A percentile compares a stretch with the other conserved stretches of the same genome.
phyloP scores from a whole-genome alignment of 257 asterid genomes.

The Voacanga thouarsii region DNA sequence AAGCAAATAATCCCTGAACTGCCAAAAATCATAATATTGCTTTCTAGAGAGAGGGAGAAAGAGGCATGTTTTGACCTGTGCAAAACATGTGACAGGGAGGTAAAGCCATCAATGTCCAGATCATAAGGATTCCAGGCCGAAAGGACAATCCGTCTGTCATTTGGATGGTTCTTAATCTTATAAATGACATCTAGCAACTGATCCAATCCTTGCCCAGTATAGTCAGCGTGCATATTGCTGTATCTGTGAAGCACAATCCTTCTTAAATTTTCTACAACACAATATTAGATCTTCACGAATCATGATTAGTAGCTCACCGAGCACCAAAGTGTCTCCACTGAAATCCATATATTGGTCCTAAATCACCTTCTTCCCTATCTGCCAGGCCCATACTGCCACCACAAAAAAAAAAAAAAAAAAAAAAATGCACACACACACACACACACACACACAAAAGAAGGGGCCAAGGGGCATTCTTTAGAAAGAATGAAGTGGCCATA shows the following conservation, averaged over 20 bases:
- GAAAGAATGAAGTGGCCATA: constrained; percentile 14
- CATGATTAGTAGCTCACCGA: constrained; percentile 36
- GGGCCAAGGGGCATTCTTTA: constrained; percentile 1
- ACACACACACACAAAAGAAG: too few species aligned
- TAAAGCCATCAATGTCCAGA: constrained; percentile 64
- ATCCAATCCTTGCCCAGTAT: constrained; percentile 79
- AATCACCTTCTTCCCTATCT: constrained; percentile 78
- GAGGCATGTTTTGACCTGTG: constrained; percentile 48
- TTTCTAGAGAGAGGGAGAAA: constrained; percentile 6
- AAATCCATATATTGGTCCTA: constrained; percentile 79
- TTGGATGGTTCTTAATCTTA: constrained; percentile 65
- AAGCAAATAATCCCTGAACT: background rate
- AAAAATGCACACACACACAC: too few species aligned
- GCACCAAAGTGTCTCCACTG: constrained; percentile 92
- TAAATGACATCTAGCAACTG: constrained; percentile 69
- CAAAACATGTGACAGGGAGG: constrained; percentile 93
- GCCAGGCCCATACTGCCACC: constrained; percentile 48
- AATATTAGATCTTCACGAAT: background rate
- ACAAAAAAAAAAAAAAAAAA: background rate
- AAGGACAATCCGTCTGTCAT: constrained; percentile 61
- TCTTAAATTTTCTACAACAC: background rate
- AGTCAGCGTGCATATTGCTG: constrained; percentile 67
- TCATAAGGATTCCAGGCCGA: constrained; percentile 92
- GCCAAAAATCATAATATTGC: background rate
- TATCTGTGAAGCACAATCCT: constrained; percentile 39